These are phyloP conservation scores for Kalmanozyma brasiliensis DNA, from an alignment of 1,284 basidiomycete species.

Conservation along the genomic window DNA sequence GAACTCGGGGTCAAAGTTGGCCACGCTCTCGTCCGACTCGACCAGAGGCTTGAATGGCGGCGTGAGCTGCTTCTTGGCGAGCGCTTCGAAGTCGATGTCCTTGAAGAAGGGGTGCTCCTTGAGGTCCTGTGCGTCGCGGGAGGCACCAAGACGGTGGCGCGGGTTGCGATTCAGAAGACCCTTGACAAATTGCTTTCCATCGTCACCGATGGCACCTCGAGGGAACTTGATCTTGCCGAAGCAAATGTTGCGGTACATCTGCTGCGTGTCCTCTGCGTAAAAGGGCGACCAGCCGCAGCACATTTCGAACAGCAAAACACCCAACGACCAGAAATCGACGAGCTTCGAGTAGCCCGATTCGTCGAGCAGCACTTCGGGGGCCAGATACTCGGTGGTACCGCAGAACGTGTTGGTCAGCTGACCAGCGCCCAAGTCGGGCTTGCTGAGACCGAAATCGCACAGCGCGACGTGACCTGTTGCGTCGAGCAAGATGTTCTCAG, in stretches of 20 bases:
- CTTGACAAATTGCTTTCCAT: conserved; percentile 99
- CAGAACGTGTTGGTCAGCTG: conserved; percentile 98
- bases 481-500: conserved; percentile 95
- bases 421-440: conserved; percentile 90
- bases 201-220: conserved; percentile 93
- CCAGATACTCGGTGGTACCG: conserved; percentile 87
- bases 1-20: conserved; percentile 98
- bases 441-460: conserved; percentile 97
- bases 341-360: conserved; percentile 98
- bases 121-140: conserved; percentile 89
- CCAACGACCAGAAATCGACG: conserved; percentile 98
- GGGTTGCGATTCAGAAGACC: conserved; percentile 97
- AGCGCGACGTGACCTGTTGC: conserved; percentile 98
- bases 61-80: conserved; percentile 88
- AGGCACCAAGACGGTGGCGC: conserved; percentile 91
- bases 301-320: conserved; percentile 76
- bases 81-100: conserved; percentile 73
- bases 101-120: conserved; percentile 97
- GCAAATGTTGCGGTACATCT: conserved; percentile 99
- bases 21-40: conserved; percentile 96
- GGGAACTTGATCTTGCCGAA: conserved; percentile 97
- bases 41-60: conserved; percentile 98
- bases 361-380: conserved; percentile 97
- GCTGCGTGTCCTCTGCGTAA: conserved; percentile 98
- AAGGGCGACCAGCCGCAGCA: conserved; percentile 99